Conservation (phyloP, 1,139 yeast species). For the Yamadazyma sp. region DNA sequence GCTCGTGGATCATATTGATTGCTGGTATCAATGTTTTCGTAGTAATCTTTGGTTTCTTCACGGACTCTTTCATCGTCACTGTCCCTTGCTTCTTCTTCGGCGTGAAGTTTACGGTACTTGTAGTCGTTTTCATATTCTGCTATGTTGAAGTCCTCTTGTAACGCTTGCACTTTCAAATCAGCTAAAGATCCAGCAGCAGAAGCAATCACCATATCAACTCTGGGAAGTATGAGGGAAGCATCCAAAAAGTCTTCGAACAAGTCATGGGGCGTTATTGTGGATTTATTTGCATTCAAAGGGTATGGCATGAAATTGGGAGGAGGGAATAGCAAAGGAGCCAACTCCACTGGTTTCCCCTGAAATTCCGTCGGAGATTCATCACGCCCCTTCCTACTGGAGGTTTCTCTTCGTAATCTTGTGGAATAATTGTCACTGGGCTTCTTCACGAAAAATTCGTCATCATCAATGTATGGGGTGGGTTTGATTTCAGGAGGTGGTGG, state of each 20-base stretch:
- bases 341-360: constrained; percentile 18
- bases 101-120: neutral
- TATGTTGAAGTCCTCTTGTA: constrained; percentile 31
- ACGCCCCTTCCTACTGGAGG: no score
- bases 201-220: constrained; percentile 49
- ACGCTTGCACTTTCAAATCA: constrained; percentile 38
- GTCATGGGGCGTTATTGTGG: constrained; percentile 37
- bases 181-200: constrained; percentile 49
- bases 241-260: constrained; percentile 38
- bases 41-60: constrained; percentile 8
- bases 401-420: constrained; percentile 6
- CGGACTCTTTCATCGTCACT: constrained; percentile 2
- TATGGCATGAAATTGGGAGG: constrained; percentile 53
- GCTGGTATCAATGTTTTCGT: constrained; percentile 7
- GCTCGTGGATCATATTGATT: constrained; percentile 6
- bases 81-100: constrained; percentile 5
- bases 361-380: no score
- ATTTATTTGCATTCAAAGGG: constrained; percentile 38
- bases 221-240: constrained; percentile 39
- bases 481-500: constrained; percentile 46
- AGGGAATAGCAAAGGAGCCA: constrained; percentile 51
- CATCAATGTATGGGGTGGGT: constrained; percentile 18
- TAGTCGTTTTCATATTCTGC: constrained; percentile 14
- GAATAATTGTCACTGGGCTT: constrained; percentile 5
- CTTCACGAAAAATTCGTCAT: constrained; percentile 6